Percentiles rank a stretch among this genome's conserved stretches.
Conservation (phyloP, 1,284 basidiomycete species). For the Takashimella tepidaria region DNA sequence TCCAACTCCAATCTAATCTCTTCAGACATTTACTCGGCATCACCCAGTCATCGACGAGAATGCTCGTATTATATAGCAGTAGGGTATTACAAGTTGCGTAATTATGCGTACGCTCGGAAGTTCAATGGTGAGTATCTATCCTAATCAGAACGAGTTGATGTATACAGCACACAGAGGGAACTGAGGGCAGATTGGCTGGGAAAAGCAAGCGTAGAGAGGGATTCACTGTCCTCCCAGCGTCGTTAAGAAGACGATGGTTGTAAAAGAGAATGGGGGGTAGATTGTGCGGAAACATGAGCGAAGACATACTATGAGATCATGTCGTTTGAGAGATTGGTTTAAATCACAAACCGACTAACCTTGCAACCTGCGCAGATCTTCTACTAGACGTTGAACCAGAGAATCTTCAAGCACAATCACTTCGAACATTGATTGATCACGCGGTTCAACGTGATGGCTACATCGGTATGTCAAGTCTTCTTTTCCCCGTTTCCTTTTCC, state of each 20-base stretch:
- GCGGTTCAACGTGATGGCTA: constrained; percentile 67
- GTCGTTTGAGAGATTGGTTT: too few species aligned
- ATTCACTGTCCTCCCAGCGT: too few species aligned
- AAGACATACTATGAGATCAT: too few species aligned
- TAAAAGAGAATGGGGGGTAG: too few species aligned
- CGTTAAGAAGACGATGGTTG: too few species aligned
- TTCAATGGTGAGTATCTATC: constrained; percentile 78
- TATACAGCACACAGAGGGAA: too few species aligned
- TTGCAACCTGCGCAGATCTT: constrained; percentile 56
- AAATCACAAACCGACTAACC: background rate
- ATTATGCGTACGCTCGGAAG: constrained; percentile 85
- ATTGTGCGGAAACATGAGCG: too few species aligned
- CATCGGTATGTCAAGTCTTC: constrained; percentile 51
- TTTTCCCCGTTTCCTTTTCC: constrained; percentile 10
- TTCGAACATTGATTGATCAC: constrained; percentile 77
- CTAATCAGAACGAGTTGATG: too few species aligned
- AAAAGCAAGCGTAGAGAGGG: too few species aligned
- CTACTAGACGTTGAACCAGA: constrained; percentile 88
- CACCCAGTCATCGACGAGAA: constrained; percentile 82
- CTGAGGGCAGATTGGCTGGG: too few species aligned
- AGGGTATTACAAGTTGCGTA: constrained; percentile 95
- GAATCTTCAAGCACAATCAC: constrained; percentile 88
- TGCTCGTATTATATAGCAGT: constrained; percentile 96
- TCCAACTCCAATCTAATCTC: background rate
- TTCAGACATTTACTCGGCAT: constrained; percentile 87